Percentiles rank a stretch among this genome's conserved stretches.
Conservation (phyloP, 2,329 filamentous ascomycete genomes). For the Hortaea sp. region DNA sequence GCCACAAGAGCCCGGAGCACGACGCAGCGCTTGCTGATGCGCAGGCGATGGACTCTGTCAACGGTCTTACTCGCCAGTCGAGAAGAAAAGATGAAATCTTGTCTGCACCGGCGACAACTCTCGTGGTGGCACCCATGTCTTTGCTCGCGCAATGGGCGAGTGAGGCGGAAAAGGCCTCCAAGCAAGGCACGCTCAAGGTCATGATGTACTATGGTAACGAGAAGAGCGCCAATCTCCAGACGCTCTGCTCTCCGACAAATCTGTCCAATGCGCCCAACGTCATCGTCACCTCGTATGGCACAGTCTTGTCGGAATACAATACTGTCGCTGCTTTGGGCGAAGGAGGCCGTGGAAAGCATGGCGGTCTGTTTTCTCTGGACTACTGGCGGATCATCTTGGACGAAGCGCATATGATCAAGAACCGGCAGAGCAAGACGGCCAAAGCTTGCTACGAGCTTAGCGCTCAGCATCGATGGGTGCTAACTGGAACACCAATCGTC, state of each 20-base stretch:
- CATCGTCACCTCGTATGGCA: slow-evolving; percentile 90
- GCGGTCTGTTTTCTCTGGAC: slow-evolving; percentile 74
- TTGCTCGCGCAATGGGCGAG: slow-evolving; percentile 95
- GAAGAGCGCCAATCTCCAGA: slow-evolving; percentile 67
- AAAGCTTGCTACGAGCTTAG: slow-evolving; percentile 87
- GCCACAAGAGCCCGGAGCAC: slow-evolving; percentile 51
- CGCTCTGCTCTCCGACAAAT: slow-evolving; percentile 67
- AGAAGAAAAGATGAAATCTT: slow-evolving; percentile 49
- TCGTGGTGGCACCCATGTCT: slow-evolving; percentile 96
- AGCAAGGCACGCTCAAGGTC: slow-evolving; percentile 68
- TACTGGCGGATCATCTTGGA: slow-evolving; percentile 95
- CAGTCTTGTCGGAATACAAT: slow-evolving; percentile 80
- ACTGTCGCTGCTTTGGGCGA: slow-evolving; percentile 54
- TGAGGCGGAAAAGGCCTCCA: slow-evolving; percentile 84
- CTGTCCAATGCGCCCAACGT: slow-evolving; percentile 70
- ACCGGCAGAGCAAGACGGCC: slow-evolving; percentile 76
- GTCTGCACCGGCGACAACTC: slow-evolving; percentile 73
- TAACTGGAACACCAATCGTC: slow-evolving; percentile 94
- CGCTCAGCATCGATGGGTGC: slow-evolving; percentile 78
- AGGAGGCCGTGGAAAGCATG: slow-evolving; percentile 54
- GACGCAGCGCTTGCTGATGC: slow-evolving; percentile 16
- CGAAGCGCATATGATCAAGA: slow-evolving; percentile 91
- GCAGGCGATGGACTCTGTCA: slow-evolving; percentile 36
- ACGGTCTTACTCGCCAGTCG: slow-evolving; percentile 53
- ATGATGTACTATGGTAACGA: slow-evolving; percentile 89